Percentiles rank a stretch among this genome's conserved stretches.
Evolutionary conservation across 148 eudicot genomes (phyloP).

Genomic region (Rhododendron simsii): DNA sequence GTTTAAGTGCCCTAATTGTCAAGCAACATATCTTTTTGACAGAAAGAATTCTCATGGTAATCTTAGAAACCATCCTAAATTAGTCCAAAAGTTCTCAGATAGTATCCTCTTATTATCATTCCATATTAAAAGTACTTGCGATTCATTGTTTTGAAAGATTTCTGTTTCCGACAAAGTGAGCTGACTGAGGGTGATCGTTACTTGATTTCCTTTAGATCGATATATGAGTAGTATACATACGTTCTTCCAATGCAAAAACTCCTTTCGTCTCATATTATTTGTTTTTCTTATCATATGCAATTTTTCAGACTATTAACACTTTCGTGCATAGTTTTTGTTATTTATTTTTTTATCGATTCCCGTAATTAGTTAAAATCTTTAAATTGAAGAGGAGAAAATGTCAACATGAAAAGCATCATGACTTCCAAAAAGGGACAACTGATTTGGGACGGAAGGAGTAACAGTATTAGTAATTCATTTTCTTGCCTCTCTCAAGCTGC

Average conservation of each 20-base stretch:
- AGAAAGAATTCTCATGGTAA: background rate
- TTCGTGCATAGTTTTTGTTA: background rate
- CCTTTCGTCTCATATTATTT: too few species aligned
- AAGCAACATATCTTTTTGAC: background rate
- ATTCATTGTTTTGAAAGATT: background rate
- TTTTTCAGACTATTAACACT: background rate
- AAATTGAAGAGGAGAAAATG: too few species aligned
- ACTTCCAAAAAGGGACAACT: background rate
- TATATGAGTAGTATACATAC: background rate
- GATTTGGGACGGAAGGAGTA: background rate
- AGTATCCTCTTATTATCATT: background rate
- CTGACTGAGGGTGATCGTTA: background rate
- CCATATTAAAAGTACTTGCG: background rate
- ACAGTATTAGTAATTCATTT: too few species aligned
- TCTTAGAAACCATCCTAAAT: background rate
- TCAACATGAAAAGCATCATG: too few species aligned
- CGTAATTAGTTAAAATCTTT: background rate
- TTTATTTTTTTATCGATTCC: background rate
- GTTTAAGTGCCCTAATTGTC: background rate
- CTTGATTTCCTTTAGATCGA: background rate
- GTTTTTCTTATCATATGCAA: background rate
- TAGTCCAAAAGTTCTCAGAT: background rate
- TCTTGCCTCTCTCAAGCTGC: background rate
- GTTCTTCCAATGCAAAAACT: background rate
- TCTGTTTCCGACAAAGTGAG: background rate